Evolutionary conservation across 192 early-diverging fungal genomes (phyloP).

Genomic region (Entomortierella beljakovae): DNA sequence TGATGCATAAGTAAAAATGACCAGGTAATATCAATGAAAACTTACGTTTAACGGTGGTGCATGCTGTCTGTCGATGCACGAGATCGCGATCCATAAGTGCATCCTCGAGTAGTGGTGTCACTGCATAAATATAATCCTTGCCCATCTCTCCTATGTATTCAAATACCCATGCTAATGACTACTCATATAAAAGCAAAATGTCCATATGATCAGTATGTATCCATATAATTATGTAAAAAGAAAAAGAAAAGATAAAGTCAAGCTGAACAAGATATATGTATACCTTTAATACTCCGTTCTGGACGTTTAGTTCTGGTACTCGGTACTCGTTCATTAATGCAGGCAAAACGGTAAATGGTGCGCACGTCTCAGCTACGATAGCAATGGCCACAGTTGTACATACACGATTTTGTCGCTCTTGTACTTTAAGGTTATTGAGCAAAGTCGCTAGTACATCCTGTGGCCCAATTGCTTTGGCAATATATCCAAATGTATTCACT

Average conservation of each 20-base stretch:
- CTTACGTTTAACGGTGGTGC: slow-evolving; percentile 88
- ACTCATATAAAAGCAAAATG: background rate
- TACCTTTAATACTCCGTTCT: slow-evolving; percentile 96
- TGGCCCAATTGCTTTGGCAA: slow-evolving; percentile 98
- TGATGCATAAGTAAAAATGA: background rate
- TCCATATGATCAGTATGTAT: too few species aligned
- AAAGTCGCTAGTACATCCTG: slow-evolving; percentile 99
- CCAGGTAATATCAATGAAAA: background rate
- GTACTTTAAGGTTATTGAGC: slow-evolving; percentile 98
- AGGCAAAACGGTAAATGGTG: slow-evolving; percentile 97
- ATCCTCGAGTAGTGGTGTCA: slow-evolving; percentile 95
- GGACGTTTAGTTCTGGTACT: slow-evolving; percentile 99
- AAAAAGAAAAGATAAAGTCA: too few species aligned
- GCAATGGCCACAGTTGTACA: slow-evolving; percentile 98
- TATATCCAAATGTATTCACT: slow-evolving; percentile 99
- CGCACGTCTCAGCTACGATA: slow-evolving; percentile 91
- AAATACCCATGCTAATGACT: slow-evolving; percentile 92
- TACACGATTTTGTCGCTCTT: slow-evolving; percentile 99
- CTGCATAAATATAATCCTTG: slow-evolving; percentile 98
- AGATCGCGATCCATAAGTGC: slow-evolving; percentile 98
- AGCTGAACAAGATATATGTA: too few species aligned
- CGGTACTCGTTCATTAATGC: slow-evolving; percentile 99
- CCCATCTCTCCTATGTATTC: slow-evolving; percentile 99
- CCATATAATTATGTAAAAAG: too few species aligned
- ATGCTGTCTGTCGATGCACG: slow-evolving; percentile 98